Conservation (phyloP, 257 asterid genomes). For the Nicotiana attenuata region DNA sequence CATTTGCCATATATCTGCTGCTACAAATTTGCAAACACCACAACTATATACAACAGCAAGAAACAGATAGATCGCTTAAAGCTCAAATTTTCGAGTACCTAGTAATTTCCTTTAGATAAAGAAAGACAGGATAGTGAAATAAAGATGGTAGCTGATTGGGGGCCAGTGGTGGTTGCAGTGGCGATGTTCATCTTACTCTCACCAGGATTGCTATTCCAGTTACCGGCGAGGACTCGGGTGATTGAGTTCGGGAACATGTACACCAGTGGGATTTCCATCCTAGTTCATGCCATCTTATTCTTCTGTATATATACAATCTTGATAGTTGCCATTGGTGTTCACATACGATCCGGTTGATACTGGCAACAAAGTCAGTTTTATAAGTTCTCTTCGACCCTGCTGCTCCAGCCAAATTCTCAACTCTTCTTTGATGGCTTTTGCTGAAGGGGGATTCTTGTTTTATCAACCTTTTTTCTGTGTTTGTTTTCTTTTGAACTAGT, state of each 20-base stretch:
- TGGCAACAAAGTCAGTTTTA: neutral
- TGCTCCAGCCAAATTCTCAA: neutral
- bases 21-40: constrained; percentile 7
- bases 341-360: constrained; percentile 48
- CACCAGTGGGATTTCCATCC: constrained; percentile 79
- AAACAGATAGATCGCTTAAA: neutral
- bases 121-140: constrained; percentile 4
- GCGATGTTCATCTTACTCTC: constrained; percentile 78
- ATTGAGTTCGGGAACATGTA: constrained; percentile 91
- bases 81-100: neutral
- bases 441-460: constrained; percentile 1
- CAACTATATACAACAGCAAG: neutral
- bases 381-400: neutral
- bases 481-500: neutral
- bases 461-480: neutral
- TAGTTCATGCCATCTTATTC: constrained; percentile 69
- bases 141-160: constrained; percentile 58
- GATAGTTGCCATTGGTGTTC: constrained; percentile 77
- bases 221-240: constrained; percentile 75
- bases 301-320: constrained; percentile 83
- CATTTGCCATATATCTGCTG: constrained; percentile 3
- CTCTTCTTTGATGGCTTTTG: neutral
- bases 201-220: constrained; percentile 83
- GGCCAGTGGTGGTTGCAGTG: constrained; percentile 93
- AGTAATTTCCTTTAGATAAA: neutral